Percentiles rank a stretch among this genome's conserved stretches.
These are phyloP conservation scores for Botrytis elliptica DNA, from an alignment of 2,329 filamentous ascomycete genomes.

Conservation along the genomic window DNA sequence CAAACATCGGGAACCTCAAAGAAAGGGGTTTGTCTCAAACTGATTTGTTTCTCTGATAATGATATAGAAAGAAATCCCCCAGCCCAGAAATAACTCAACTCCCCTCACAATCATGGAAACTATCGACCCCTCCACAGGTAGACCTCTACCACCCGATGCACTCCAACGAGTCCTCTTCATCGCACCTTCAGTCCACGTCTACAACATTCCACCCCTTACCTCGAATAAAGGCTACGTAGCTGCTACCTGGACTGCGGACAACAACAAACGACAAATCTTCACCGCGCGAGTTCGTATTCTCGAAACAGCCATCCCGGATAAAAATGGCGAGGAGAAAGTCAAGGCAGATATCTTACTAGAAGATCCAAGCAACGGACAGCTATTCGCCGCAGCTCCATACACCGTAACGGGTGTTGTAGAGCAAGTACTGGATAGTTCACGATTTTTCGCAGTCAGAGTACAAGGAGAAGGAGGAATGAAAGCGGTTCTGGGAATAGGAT, in stretches of 20 bases:
- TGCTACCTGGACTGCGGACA: conserved; percentile 70
- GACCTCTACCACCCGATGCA: conserved; percentile 66
- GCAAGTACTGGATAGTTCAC: conserved; percentile 72
- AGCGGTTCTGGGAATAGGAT: conserved; percentile 79
- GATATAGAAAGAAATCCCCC: not conserved
- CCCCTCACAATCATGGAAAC: conserved; percentile 33
- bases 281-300: conserved; percentile 77
- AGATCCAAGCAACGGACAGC: conserved; percentile 66
- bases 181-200: conserved; percentile 73
- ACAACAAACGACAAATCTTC: conserved; percentile 73
- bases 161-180: conserved; percentile 85
- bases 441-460: conserved; percentile 83
- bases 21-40: not conserved
- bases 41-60: not conserved
- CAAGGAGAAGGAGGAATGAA: conserved; percentile 73
- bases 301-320: conserved; percentile 62
- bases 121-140: conserved; percentile 70
- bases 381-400: conserved; percentile 85
- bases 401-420: conserved; percentile 65
- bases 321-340: conserved; percentile 51
- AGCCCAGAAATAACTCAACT: not conserved
- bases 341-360: conserved; percentile 78
- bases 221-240: conserved; percentile 79
- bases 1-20: not conserved
- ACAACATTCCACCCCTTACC: conserved; percentile 78